Evolutionary conservation across 345 rosid genomes (phyloP), one percentile per base, ranked within the genome.

Genomic region (Excoecaria agallocha): DNA sequence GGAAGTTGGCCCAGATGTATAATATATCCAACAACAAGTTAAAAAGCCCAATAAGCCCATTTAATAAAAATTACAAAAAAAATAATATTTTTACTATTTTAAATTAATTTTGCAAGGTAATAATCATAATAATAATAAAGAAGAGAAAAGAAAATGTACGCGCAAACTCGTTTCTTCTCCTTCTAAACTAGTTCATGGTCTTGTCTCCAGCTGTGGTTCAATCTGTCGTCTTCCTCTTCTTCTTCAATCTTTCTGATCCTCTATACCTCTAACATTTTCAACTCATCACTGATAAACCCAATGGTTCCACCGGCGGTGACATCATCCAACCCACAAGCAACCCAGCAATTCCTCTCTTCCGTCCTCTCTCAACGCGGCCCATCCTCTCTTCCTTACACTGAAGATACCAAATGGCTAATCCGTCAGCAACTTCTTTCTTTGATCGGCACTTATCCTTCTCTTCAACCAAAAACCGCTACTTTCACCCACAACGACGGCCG

Each of bases 401-500:
- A 95, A 68, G 84, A 82, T 82, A 87, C 92, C 77, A 93, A 95
- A 59, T 91, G 93, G 92, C 79, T 89, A 24, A 95, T 95, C 81
- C 97, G 98, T 7, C 97, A 95, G 38, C 99, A 95, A 75, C 96
- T 95, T 60, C 78, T 95, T 25, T 61, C 89, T 76, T 83, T 95
- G 45, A 67, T 69, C 83, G 71, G 88, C 37, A 19, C 83, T 2
- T 82, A 72, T 85, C 88, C 94, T 38, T 93, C 98, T 12, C 89
- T 95, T 35, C 87, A 87, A 7, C 94, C 99, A 55, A 90, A 91
- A 77, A 89, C 96, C 24, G 93, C 99, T 54, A 83, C 90, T 48
- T 95, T 89, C 80, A 93, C 96, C 4, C 98, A 95, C 91, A 95
- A 91, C 96, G 98, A 95, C 15, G 99, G 98, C 57, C 91, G 97